phyloP scores from a whole-genome alignment of 768 basidiomycete species.

The Phylloporus sp. region DNA sequence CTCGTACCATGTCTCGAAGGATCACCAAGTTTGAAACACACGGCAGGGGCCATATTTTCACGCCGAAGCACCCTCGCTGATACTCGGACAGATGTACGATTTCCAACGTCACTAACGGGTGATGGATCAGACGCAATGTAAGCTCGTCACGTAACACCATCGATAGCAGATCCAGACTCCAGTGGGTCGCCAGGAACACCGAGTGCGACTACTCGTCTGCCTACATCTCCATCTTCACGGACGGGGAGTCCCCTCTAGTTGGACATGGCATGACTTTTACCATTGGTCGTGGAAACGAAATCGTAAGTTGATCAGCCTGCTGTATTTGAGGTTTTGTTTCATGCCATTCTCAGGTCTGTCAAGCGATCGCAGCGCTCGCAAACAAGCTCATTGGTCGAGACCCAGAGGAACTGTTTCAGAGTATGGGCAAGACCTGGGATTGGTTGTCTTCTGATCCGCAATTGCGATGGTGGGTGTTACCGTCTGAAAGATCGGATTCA shows the following conservation, averaged over 20 bases:
- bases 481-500: background rate
- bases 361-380: slow-evolving; percentile 74
- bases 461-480: slow-evolving; percentile 63
- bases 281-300: slow-evolving; percentile 92
- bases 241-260: slow-evolving; percentile 57
- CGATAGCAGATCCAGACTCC: background rate
- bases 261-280: slow-evolving; percentile 97
- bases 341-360: slow-evolving; percentile 56
- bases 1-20: slow-evolving; percentile 31
- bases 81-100: slow-evolving; percentile 66
- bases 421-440: slow-evolving; percentile 92
- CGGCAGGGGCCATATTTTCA: slow-evolving; percentile 36
- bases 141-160: slow-evolving; percentile 11
- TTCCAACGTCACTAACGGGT: slow-evolving; percentile 85
- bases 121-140: slow-evolving; percentile 95
- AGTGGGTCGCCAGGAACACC: slow-evolving; percentile 62
- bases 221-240: slow-evolving; percentile 73
- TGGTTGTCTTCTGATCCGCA: slow-evolving; percentile 85
- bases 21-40: slow-evolving; percentile 57
- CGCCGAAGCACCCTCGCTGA: background rate
- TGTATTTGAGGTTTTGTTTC: background rate
- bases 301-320: slow-evolving; percentile 41
- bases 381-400: slow-evolving; percentile 79
- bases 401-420: slow-evolving; percentile 72
- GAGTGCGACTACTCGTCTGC: slow-evolving; percentile 96